Evolutionary conservation across 2,329 filamentous ascomycete species (phyloP), one percentile per base, ranked within the genome.

Genomic region (Aspergillus persii): DNA sequence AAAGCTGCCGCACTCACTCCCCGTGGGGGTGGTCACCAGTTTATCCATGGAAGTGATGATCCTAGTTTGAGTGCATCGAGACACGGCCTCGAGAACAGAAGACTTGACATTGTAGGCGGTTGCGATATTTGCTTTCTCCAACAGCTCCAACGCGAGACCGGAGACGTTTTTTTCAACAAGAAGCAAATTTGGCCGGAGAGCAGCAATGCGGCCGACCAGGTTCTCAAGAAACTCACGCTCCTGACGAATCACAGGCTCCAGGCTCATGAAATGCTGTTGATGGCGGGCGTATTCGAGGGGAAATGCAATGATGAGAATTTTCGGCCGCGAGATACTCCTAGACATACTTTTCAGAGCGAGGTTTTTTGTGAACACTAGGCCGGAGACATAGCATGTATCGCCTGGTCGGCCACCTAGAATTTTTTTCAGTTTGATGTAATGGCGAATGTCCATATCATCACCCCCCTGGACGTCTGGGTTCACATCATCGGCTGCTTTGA

Each of bases 351-450:
- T 99, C 54, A 98, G 79, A 0, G 96, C 95, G 53, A 99, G 80
- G 64, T 99, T 99, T 73, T 99, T 99, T 11, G 92, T 95, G 73
- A 99, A 99, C 1, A 99, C 93, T 8, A 99, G 89, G 0, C 95
- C 96, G 8, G 95, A 96, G 15, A 98, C 89, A 74, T 99, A 99
- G n/a, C 89, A 88, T 6, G 94, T 98, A 75, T 99, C 94, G 27
- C 91, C 88, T 18, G 94, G 93, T 63, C 85, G 89, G 15, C 93
- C 94, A 15, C 95, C 94, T 0, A 93, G 91, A 11, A 99, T 95
- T 72, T 96, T 96, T 74, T 99, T 99, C 31, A 99, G 79, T 73
- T 99, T 99, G 63, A 99, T 92, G 70, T 97, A 99, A 72, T 98
- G 93, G 3, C 95, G 86, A 60, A 99, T 95, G 72, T 99, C 95